A percentile compares a stretch with the other conserved stretches of the same genome.
Evolutionary conservation across 805 yeast species (phyloP).

Genomic region (Wickerhamiella spandovensis): DNA sequence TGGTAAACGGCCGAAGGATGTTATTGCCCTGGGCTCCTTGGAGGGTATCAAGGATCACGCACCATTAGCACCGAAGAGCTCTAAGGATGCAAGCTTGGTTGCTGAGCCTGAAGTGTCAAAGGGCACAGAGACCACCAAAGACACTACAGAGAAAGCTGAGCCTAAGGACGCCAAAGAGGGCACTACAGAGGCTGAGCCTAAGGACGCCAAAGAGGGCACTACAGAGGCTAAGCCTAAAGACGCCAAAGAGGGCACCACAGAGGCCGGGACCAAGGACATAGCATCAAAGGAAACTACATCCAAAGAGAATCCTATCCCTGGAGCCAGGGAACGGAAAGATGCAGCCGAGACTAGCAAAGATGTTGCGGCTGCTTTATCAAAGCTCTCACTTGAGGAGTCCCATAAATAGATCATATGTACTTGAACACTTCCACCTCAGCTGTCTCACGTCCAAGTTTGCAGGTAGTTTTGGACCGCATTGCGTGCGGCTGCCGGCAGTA

Average conservation of each 20-base stretch:
- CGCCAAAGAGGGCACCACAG: not conserved
- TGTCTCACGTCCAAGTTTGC: no score
- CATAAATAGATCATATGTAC: not conserved
- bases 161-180: not conserved
- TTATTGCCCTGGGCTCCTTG: constrained; percentile 46
- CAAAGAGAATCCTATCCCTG: no score
- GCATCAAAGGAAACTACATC: no score
- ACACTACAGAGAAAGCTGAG: not conserved
- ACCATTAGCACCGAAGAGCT: not conserved
- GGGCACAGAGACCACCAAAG: not conserved
- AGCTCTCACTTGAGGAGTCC: not conserved
- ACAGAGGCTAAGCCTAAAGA: not conserved
- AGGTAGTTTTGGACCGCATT: no score
- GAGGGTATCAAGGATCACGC: constrained; percentile 30
- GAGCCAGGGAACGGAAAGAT: no score
- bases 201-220: not conserved
- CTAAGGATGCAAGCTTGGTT: not conserved
- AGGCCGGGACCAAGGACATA: no score
- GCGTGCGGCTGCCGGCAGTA: no score
- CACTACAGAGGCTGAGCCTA: not conserved
- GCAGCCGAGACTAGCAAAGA: not conserved
- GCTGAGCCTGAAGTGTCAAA: not conserved
- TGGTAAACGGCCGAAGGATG: constrained; percentile 45
- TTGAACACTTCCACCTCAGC: no score
- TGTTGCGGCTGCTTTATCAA: not conserved